phyloP scores from a whole-genome alignment of 2,329 filamentous ascomycete genomes.

The Pseudocercospora macadamiae region DNA sequence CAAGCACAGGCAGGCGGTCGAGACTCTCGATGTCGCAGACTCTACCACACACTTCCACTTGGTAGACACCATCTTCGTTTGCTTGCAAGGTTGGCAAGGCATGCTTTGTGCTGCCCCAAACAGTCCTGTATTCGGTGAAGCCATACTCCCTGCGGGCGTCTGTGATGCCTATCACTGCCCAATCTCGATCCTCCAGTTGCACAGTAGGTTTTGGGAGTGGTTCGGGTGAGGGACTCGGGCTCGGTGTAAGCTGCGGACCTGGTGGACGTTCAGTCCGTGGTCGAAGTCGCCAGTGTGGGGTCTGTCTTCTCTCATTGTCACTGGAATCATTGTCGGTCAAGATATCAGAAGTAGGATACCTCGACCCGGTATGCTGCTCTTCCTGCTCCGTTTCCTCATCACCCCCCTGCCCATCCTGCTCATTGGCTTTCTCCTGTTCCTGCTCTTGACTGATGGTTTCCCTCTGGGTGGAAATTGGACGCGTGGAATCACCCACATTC shows the following conservation, averaged over 20 bases:
- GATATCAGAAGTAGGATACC: too few relatives aligned
- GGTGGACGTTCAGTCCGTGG: not conserved
- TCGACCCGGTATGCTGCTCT: too few relatives aligned
- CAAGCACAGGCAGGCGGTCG: not conserved
- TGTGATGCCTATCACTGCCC: not conserved
- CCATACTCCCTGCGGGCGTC: not conserved
- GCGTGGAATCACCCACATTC: too few relatives aligned
- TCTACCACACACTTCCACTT: not conserved
- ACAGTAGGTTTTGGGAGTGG: not conserved
- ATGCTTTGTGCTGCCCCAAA: not conserved
- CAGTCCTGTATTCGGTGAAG: not conserved
- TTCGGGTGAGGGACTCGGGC: not conserved
- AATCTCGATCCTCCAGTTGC: not conserved
- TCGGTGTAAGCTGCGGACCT: not conserved
- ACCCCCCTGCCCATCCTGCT: not conserved
- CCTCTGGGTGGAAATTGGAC: too few relatives aligned
- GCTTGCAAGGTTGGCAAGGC: not conserved
- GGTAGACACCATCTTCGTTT: not conserved
- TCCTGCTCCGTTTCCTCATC: not conserved
- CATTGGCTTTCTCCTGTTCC: not conserved
- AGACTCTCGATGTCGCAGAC: not conserved
- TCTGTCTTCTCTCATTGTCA: not conserved
- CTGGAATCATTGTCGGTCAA: not conserved
- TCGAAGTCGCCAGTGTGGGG: not conserved
- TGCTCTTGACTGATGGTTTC: not conserved